Evolutionary conservation across 805 yeast genomes (phyloP).

Genomic region (Wickerhamiella parazyma): DNA sequence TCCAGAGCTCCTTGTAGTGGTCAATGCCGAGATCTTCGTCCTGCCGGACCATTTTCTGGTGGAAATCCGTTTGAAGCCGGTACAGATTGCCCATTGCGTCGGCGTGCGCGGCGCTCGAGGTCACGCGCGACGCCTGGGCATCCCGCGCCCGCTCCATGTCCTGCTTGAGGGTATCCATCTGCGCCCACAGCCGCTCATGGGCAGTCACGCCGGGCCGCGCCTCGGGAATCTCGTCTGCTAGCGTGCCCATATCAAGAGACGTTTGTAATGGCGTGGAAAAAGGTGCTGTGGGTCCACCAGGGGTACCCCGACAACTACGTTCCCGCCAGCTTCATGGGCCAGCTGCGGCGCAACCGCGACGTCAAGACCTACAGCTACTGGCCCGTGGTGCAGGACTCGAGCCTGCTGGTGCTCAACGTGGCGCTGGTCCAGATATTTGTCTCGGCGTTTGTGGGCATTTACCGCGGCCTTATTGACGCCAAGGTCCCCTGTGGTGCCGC

Average conservation of each 20-base stretch:
- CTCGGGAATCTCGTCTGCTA: conserved; percentile 37
- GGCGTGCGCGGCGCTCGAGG: conserved; percentile 33
- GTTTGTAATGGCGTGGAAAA: conserved; percentile 53
- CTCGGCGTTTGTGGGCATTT: conserved; percentile 50
- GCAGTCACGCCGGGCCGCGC: conserved; percentile 47
- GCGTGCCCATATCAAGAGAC: background rate
- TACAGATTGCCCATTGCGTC: conserved; percentile 41
- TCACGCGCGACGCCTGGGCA: conserved; percentile 24
- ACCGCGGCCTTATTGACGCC: conserved; percentile 23
- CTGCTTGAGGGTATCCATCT: conserved; percentile 72
- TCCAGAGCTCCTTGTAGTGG: conserved; percentile 25
- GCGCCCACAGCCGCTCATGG: conserved; percentile 76
- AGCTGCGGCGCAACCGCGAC: conserved; percentile 60
- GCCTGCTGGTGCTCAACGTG: conserved; percentile 52
- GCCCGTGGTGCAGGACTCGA: conserved; percentile 57
- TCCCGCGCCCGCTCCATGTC: conserved; percentile 46
- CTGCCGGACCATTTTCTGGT: conserved; percentile 28
- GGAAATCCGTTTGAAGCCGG: conserved; percentile 39
- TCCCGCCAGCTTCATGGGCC: conserved; percentile 66
- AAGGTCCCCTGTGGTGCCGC: conserved; percentile 18
- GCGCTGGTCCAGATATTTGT: conserved; percentile 50
- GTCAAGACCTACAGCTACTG: conserved; percentile 52
- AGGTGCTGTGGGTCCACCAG: conserved; percentile 72
- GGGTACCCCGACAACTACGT: conserved; percentile 88
- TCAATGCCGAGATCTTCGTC: conserved; percentile 20